These are phyloP conservation scores for Scheffersomyces stipitis DNA, from an alignment of 805 yeast species.

Conservation along the genomic window DNA sequence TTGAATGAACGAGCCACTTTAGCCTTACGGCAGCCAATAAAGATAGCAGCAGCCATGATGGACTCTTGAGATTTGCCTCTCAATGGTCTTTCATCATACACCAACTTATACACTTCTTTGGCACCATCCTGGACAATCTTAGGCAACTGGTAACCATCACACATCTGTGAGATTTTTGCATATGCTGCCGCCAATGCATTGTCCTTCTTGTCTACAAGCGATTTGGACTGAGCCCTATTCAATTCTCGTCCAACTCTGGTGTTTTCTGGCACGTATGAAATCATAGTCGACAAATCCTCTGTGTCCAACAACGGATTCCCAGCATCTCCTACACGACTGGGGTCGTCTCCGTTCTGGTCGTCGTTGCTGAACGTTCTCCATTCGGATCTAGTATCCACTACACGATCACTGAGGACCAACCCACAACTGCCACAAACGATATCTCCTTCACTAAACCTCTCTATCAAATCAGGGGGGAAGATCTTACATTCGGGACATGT, in stretches of 20 bases:
- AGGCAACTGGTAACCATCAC: conserved; percentile 94
- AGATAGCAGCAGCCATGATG: conserved; percentile 94
- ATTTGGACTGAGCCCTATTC: conserved; percentile 84
- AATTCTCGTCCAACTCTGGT: conserved; percentile 85
- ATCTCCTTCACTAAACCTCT: conserved; percentile 95
- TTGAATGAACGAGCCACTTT: conserved; percentile 91
- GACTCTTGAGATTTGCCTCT: conserved; percentile 91
- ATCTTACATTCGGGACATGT: conserved; percentile 96
- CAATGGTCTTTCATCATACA: conserved; percentile 80
- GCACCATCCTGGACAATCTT: conserved; percentile 97
- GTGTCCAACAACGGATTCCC: conserved; percentile 89
- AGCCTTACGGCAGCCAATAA: conserved; percentile 92
- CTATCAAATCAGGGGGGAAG: conserved; percentile 92
- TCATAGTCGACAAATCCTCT: conserved; percentile 88
- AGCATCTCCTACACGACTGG: conserved; percentile 99
- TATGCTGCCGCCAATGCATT: conserved; percentile 86
- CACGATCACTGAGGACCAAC: conserved; percentile 83
- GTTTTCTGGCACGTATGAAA: conserved; percentile 83
- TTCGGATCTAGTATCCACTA: conserved; percentile 94
- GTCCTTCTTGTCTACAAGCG: conserved; percentile 83
- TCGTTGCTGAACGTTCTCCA: conserved; percentile 99
- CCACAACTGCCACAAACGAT: conserved; percentile 99
- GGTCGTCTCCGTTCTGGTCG: conserved; percentile 97
- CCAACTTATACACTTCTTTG: conserved; percentile 90
- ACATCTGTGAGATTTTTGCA: conserved; percentile 89